Evolutionary conservation across 352 stramenopile genomes (phyloP), one percentile per base, ranked within the genome.

Genomic region (Globisporangium viniferum): DNA sequence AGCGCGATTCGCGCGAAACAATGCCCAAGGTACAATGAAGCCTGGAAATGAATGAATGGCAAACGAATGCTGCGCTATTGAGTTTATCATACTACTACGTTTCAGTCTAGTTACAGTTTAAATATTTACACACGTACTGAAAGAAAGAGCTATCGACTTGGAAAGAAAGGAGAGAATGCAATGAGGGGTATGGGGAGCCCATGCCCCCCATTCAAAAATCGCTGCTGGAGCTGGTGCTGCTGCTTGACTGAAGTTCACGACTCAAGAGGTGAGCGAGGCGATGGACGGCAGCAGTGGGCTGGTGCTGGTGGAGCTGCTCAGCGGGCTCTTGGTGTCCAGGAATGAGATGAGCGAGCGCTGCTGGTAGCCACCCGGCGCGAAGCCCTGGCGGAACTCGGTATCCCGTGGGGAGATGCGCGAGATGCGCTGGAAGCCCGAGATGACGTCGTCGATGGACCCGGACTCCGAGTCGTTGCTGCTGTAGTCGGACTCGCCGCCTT

Each of bases 341-440:
- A 66, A 70, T 49, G 65, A 70, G 39, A 56, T 53, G 35, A 66
- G 66, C 39, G 66, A 44, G 24, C 64, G 65, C 2, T 61, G 29
- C 56, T 7, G 41, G 15, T 60, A 49, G 14, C 46, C 22, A 9
- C 35, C 24, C 2, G 22, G 24, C 12, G 22, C 24, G 4, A 59
- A 59, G 27, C n/a, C 53, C 53, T 31, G 12, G 29, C 55, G 14
- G 44, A 53, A 64, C 39, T 69, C 64, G 56, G 39, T 36, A 22
- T 64, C 56, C 14, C 66, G 58, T 49, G 66, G 59, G 31, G 66
- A 66, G 59, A 71, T 71, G 48, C 59, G 48, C 41, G 66, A 62
- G 59, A 71, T 62, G 24, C 66, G 59, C 41, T 66, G 66, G 53
- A 67, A 71, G 31, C 59, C 59, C 4, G 49, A 56, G 49, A 71